phyloP scores from a whole-genome alignment of 768 basidiomycete species.

The Phylloporus arenicola region DNA sequence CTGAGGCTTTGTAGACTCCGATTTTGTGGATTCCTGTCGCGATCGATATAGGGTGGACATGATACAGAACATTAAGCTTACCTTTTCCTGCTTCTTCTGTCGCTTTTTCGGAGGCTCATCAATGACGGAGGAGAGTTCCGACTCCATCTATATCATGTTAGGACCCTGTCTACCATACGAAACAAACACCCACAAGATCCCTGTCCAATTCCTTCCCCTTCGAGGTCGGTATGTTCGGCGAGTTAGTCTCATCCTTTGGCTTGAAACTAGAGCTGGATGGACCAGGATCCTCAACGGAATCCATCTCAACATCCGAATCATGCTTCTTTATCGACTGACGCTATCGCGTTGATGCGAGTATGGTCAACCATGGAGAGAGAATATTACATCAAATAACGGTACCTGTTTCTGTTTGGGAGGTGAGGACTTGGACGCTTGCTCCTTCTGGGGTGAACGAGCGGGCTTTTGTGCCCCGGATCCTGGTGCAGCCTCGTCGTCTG shows the following conservation, averaged over 20 bases:
- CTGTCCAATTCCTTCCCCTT: constrained; percentile 4
- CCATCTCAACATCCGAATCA: constrained; percentile 11
- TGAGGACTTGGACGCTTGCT: background rate
- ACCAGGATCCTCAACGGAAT: constrained; percentile 1
- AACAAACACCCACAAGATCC: constrained; percentile 18
- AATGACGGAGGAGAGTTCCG: constrained; percentile 54
- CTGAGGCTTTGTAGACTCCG: constrained; percentile 22
- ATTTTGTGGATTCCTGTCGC: constrained; percentile 8
- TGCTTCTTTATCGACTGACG: constrained; percentile 1
- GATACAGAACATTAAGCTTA: constrained; percentile 2
- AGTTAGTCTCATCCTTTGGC: background rate
- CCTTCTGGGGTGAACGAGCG: constrained; percentile 9
- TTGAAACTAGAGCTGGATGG: constrained; percentile 11
- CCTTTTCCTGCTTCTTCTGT: constrained; percentile 38
- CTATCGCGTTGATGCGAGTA: background rate
- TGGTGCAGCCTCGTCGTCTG: constrained; percentile 21
- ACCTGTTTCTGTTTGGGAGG: constrained; percentile 13
- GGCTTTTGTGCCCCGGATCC: constrained; percentile 2
- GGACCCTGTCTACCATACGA: constrained; percentile 18
- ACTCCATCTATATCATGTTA: constrained; percentile 23
- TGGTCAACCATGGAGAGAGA: background rate
- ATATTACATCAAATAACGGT: background rate
- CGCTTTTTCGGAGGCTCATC: constrained; percentile 52
- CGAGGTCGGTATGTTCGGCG: constrained; percentile 1
- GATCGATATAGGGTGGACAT: background rate